Evolutionary conservation across 192 early-diverging fungal genomes (phyloP), one percentile per base, ranked within the genome.

Genomic region (Diversispora eburnea): DNA sequence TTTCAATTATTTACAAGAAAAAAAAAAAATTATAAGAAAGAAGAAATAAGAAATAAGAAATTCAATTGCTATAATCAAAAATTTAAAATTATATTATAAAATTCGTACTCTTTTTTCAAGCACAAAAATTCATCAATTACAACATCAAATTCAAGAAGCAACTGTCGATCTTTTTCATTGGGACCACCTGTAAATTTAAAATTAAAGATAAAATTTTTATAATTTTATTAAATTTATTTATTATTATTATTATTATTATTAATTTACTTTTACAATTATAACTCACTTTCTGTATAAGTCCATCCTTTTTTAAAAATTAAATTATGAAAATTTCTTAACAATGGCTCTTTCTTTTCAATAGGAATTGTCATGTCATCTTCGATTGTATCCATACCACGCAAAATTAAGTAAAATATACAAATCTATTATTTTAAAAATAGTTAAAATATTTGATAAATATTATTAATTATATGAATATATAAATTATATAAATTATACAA

Each of bases 311-410:
- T 81, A 75, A 88, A 90, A 65, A 95, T 89, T 57, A 87, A 78
- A 66, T 92, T 80, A 74, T 98, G 88, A 83, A 98, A 98, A 42
- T 79, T 78, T 70, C 90, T 81, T 74, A 99, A 82, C 42, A 97
- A 64, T 13, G 86, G 81, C 39, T 88, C 75, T 82, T 99, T 99
- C 73, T 79, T 86, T 8, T 87, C 86, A 19, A 92, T 78, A 19
- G 83, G 80, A 55, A 99, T 85, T 22, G 93, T 91, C 95, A 99
- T 97, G 75, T 99, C 98, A 83, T 99, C 98, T 83, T 99, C 97
- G 69, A 99, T 88, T 3, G 98, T 99, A 79, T 99, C 98, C 59
- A 99, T 86, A 13, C 93, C 98, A 46, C 98, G 90, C 71, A 99
- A 86, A 46, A 96, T 85, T 63, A 99, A 85, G 80, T 99, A 99